Percentiles rank a stretch among this genome's conserved stretches.
These are phyloP conservation scores for Marsdenia floribunda DNA, from an alignment of 257 asterid genomes.

Conservation along the genomic window DNA sequence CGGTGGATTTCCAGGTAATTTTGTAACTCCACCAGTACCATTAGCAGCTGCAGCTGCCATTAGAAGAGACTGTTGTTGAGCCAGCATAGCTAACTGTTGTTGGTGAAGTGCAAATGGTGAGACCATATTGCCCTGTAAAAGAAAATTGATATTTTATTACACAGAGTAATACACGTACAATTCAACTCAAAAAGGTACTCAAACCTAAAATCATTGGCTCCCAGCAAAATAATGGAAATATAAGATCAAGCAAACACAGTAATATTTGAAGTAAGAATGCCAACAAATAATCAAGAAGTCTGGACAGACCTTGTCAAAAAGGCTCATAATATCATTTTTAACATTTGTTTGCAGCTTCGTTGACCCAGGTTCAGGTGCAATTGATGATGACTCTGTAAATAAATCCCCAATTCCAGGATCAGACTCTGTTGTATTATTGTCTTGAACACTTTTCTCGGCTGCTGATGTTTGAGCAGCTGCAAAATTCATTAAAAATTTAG, in stretches of 20 bases:
- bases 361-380: slow-evolving; percentile 37
- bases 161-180: not conserved
- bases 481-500: slow-evolving; percentile 19
- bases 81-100: slow-evolving; percentile 84
- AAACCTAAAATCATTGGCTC: not conserved
- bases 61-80: slow-evolving; percentile 75
- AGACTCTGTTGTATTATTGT: slow-evolving; percentile 42
- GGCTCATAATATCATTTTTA: slow-evolving; percentile 91
- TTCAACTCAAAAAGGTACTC: slow-evolving; percentile 1
- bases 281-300: slow-evolving; percentile 1
- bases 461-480: slow-evolving; percentile 77
- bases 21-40: slow-evolving; percentile 45
- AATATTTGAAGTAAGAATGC: not conserved
- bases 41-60: slow-evolving; percentile 75
- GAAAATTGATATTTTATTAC: not conserved
- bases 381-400: slow-evolving; percentile 63
- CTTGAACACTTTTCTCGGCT: slow-evolving; percentile 35
- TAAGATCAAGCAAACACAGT: not conserved
- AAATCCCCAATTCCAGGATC: slow-evolving; percentile 74
- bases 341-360: slow-evolving; percentile 67
- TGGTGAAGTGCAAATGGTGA: slow-evolving; percentile 73
- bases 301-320: slow-evolving; percentile 81
- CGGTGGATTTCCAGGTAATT: slow-evolving; percentile 46
- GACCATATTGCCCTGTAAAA: slow-evolving; percentile 58
- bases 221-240: not conserved